Base-by-base conservation (phyloP, 345 rosid genomes). In the Brassica juncea region DNA sequence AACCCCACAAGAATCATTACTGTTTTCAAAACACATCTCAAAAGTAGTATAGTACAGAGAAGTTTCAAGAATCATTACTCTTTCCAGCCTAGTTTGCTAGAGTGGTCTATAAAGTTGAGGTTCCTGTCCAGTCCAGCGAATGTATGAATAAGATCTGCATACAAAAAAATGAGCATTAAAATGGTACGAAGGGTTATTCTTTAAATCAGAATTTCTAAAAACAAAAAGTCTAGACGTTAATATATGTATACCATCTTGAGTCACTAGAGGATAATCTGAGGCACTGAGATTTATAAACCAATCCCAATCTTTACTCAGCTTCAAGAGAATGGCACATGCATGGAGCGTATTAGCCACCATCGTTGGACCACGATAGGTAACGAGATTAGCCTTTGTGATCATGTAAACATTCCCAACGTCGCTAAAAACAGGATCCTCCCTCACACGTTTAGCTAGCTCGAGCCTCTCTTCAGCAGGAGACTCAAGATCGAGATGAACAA, bases 401-500 rank as follows among this genome's bases (percentile, higher is more conserved):
- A 96, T 88, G 62, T 81, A 80, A 81, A 96, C 98, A 73, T 93
- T 95, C 23, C 97, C 93, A 74, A 88, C 82, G 73, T 84, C 80
- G 4, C 82, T 82, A 81, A 85, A 95, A 73, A 91, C 52, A 8
- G 96, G 89, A 77, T 93, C 88, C 52, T 90, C 91, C 21, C 83
- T 88, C 21, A 93, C 88, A 58, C 97, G 84, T 2, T 86, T 83
- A 65, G 93, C 89, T 27, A 95, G 91, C 87, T 89, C 91, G 83
- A 90, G 57, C 81, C 99, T 89, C 63, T 95, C 99, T 77, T 89
- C 91, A 9, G 84, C 84, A 1, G 97, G 89, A 5, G 99, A 87
- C 78, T 93, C 99, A 4, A 95, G 94, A 86, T 95, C 98, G 76
- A 95, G 86, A 86, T 95, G 99, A 80, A 95, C 86, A 55, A 92